Evolutionary conservation across 2,329 filamentous ascomycete species (phyloP).

Genomic region (Sporothrix phasma): DNA sequence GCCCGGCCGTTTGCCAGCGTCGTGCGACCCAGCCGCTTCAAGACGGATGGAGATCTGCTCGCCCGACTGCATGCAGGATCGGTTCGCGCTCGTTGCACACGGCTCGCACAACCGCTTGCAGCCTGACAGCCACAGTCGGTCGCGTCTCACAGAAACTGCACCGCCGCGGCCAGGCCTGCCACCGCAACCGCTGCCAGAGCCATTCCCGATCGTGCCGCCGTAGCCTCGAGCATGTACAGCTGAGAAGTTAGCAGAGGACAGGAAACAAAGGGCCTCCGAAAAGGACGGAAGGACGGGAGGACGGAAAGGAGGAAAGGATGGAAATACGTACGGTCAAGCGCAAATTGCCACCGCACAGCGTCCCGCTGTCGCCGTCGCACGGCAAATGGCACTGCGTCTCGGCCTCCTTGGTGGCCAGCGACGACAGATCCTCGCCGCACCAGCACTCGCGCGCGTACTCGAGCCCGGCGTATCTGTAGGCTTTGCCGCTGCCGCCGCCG

Average conservation of each 20-base stretch:
- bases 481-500: conserved; percentile 22
- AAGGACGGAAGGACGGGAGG: no score
- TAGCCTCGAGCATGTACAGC: conserved; percentile 17
- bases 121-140: no score
- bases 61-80: not conserved
- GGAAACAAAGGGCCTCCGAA: not conserved
- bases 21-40: no score
- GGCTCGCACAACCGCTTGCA: not conserved
- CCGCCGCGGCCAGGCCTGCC: not conserved
- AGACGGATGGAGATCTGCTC: no score
- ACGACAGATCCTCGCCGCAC: conserved; percentile 42
- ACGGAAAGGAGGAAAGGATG: not conserved
- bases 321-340: conserved; percentile 33
- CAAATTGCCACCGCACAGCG: conserved; percentile 45
- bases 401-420: conserved; percentile 35
- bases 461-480: conserved; percentile 42
- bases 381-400: conserved; percentile 41
- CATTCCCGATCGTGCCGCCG: not conserved
- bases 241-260: not conserved
- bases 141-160: not conserved
- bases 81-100: not conserved
- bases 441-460: conserved; percentile 50
- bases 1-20: no score
- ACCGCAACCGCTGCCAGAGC: not conserved
- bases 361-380: conserved; percentile 42